A percentile compares a stretch with the other conserved stretches of the same genome.
phyloP scores from a whole-genome alignment of 345 rosid genomes.

The Pistacia integerrima region DNA sequence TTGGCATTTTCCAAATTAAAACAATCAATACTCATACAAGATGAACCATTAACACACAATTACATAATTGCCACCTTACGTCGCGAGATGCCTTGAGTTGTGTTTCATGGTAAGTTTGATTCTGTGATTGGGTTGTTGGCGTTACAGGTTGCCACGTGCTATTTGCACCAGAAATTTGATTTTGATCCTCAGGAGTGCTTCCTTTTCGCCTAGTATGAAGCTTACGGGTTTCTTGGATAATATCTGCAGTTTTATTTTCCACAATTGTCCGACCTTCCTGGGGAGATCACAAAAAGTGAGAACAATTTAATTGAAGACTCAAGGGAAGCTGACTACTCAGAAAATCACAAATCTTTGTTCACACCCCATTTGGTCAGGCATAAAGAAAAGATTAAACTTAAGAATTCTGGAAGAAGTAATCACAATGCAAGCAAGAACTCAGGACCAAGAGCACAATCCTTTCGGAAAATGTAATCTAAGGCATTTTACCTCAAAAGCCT shows the following conservation, averaged over 20 bases:
- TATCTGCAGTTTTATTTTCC: constrained; percentile 76
- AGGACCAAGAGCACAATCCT: not conserved
- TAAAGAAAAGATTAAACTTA: not conserved
- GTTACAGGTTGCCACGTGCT: constrained; percentile 50
- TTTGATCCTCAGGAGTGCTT: constrained; percentile 34
- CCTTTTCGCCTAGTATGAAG: constrained; percentile 77
- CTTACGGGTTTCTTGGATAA: constrained; percentile 72
- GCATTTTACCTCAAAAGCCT: constrained; percentile 67
- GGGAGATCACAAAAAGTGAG: constrained; percentile 11
- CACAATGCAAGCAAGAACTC: not conserved
- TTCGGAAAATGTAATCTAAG: not conserved
- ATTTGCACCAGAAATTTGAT: constrained; percentile 39
- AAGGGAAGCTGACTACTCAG: not conserved
- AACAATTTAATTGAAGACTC: not conserved
- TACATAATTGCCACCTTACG: constrained; percentile 75
- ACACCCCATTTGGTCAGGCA: not conserved
- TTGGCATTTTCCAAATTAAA: constrained; percentile 1
- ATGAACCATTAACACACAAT: constrained; percentile 43
- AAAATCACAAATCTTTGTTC: not conserved
- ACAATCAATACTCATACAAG: constrained; percentile 14
- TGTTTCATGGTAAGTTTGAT: constrained; percentile 62
- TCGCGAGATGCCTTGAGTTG: constrained; percentile 99
- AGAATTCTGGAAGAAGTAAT: not conserved
- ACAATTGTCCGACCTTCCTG: constrained; percentile 91
- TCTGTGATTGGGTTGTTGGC: constrained; percentile 35